Base-by-base conservation (phyloP, 805 yeast genomes). In the Teunomyces lycoperdinae region DNA sequence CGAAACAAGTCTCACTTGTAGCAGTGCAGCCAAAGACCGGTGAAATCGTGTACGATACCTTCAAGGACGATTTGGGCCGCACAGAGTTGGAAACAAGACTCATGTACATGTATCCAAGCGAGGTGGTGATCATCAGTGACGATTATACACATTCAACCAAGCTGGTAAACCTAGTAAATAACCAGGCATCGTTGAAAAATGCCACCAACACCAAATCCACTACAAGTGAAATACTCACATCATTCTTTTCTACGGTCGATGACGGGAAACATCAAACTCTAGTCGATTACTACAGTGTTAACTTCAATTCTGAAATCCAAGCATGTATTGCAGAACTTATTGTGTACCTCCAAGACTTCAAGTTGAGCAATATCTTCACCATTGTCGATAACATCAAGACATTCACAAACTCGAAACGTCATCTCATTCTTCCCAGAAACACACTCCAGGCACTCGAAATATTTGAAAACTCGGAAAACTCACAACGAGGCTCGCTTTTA, bases 21-120 rank as follows among this genome's bases (percentile, higher is more conserved):
- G 83, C 89, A 8, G 80, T 84, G 13, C 84, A 87, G 62, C 83
- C 89, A 0, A 64, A 80, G 0, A 83, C 91, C 0, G 97, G 97
- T 0, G 88, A 85, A 40, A 77, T 90, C 3, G 63, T 87, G 0
- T 80, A 80, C 52, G 98, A 94, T 62, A 66, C 67, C 7, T 89
- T 94, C 59, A 60, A 61, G 3, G 97, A 90, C 58, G 73, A 74
- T 14, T 62, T 68, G 9, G 51, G 79, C 9, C 73, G 84, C n/a
- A 76, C 70, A 36, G 84, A 84, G 52, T 65, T 92, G 16, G 90
- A 87, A 51, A 87, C 95, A 0, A 67, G 98, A 46, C 62, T 89
- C 6, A 67, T 79, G 40, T 89, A 88, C 62, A 66, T 91, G 50
- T 80, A 80, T 36, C 97, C 98, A 0, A 78, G 83, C 35, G 98